Percentiles rank a stretch among this genome's conserved stretches.
phyloP scores from a whole-genome alignment of 768 basidiomycete species.

The Boletus patriciae region DNA sequence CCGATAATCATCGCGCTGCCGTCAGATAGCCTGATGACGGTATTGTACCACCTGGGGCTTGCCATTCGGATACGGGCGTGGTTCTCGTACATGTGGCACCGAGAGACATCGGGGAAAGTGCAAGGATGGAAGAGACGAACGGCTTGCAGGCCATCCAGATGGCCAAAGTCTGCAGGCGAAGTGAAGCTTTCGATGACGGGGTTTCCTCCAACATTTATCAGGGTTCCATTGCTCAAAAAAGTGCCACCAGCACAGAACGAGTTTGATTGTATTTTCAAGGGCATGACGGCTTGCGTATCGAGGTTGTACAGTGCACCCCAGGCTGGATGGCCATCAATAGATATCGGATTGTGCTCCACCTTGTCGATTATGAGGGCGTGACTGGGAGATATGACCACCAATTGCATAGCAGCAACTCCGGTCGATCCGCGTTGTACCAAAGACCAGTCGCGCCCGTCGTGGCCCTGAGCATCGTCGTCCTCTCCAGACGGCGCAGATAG shows the following conservation, averaged over 20 bases:
- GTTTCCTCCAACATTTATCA: conserved; percentile 81
- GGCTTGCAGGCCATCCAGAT: conserved; percentile 70
- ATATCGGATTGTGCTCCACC: conserved; percentile 81
- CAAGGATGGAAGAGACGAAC: conserved; percentile 74
- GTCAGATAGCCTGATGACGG: conserved; percentile 64
- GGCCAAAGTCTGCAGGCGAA: conserved; percentile 71
- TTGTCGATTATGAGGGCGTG: conserved; percentile 80
- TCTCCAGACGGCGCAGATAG: background rate
- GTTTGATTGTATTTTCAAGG: conserved; percentile 69
- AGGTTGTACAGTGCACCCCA: conserved; percentile 80
- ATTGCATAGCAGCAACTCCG: conserved; percentile 79
- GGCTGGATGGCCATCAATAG: conserved; percentile 71
- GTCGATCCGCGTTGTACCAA: conserved; percentile 65
- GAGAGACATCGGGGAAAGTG: conserved; percentile 42
- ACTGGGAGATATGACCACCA: conserved; percentile 63
- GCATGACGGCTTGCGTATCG: conserved; percentile 56
- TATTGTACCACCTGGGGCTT: conserved; percentile 80
- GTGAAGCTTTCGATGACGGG: conserved; percentile 68
- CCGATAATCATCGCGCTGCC: conserved; percentile 86
- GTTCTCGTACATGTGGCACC: conserved; percentile 66
- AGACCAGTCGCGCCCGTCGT: conserved; percentile 44
- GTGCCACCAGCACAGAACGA: conserved; percentile 86
- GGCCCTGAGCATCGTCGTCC: background rate
- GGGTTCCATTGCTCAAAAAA: conserved; percentile 73
- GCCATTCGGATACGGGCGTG: conserved; percentile 67